phyloP scores from a whole-genome alignment of 805 yeast genomes.

The Nakazawaea wickerhamii region DNA sequence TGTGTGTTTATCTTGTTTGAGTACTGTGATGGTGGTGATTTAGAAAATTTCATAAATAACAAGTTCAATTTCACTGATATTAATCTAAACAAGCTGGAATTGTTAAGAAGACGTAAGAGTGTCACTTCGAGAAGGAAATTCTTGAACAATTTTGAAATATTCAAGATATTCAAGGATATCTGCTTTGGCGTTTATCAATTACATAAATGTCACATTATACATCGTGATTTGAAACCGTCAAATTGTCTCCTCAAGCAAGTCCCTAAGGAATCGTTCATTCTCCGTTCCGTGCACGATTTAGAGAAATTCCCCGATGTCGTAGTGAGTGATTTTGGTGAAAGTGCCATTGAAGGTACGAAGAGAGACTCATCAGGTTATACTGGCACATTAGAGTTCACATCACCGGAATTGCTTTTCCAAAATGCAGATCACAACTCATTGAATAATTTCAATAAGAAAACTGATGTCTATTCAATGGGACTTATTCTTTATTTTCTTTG shows the following conservation, averaged over 20 bases:
- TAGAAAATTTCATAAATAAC: constrained; percentile 57
- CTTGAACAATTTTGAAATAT: constrained; percentile 55
- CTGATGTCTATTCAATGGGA: constrained; percentile 82
- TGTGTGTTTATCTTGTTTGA: constrained; percentile 76
- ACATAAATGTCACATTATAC: constrained; percentile 73
- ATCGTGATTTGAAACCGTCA: constrained; percentile 85
- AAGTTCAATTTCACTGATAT: constrained; percentile 29
- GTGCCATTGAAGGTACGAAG: constrained; percentile 62
- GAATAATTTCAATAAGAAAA: constrained; percentile 58
- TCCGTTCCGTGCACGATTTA: constrained; percentile 19
- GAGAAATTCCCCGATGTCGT: constrained; percentile 56
- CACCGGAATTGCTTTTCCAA: constrained; percentile 66
- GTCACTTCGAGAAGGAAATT: constrained; percentile 15
- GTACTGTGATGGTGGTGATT: constrained; percentile 83
- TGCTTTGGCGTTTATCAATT: constrained; percentile 65
- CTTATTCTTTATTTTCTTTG: constrained; percentile 74
- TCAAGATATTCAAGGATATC: constrained; percentile 62
- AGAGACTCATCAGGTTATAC: constrained; percentile 76
- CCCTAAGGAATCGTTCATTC: constrained; percentile 20
- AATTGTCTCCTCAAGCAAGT: constrained; percentile 60
- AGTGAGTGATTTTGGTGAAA: constrained; percentile 89
- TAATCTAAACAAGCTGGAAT: constrained; percentile 28
- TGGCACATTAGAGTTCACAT: constrained; percentile 83
- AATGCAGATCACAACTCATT: constrained; percentile 18
- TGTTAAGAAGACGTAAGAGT: constrained; percentile 16